Evolutionary conservation across 2,329 filamentous ascomycete genomes (phyloP).

Genomic region (Apiospora pterosperma): DNA sequence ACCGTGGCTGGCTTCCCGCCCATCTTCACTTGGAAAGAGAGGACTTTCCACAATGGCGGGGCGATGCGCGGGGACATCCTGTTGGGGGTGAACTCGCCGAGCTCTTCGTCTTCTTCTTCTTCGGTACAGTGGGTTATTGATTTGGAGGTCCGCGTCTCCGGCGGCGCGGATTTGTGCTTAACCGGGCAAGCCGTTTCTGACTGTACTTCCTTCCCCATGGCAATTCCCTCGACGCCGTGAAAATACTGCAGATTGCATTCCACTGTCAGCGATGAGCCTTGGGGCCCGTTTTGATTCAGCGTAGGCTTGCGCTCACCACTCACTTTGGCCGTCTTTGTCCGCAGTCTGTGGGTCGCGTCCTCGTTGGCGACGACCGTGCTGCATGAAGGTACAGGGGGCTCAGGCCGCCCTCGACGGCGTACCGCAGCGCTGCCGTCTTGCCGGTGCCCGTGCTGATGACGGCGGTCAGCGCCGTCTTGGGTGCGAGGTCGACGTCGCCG

Average conservation of each 20-base stretch:
- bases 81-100: conserved; percentile 14
- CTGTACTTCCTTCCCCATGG: background rate
- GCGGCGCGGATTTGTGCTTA: background rate
- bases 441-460: conserved; percentile 71
- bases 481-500: conserved; percentile 61
- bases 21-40: background rate
- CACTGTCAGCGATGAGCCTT: no score
- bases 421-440: conserved; percentile 69
- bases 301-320: no score
- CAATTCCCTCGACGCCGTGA: background rate
- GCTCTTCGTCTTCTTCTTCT: conserved; percentile 5
- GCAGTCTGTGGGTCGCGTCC: conserved; percentile 62
- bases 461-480: conserved; percentile 68
- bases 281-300: no score
- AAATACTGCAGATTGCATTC: background rate
- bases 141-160: background rate
- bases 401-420: conserved; percentile 69
- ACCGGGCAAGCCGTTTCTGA: background rate
- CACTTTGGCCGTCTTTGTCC: conserved; percentile 61
- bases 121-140: background rate
- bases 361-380: conserved; percentile 74
- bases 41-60: background rate
- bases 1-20: background rate
- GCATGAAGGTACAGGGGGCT: conserved; percentile 78
- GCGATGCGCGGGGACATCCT: conserved; percentile 16